phyloP scores from a whole-genome alignment of 164 flowering plant species.

The Hamamelis virginiana region DNA sequence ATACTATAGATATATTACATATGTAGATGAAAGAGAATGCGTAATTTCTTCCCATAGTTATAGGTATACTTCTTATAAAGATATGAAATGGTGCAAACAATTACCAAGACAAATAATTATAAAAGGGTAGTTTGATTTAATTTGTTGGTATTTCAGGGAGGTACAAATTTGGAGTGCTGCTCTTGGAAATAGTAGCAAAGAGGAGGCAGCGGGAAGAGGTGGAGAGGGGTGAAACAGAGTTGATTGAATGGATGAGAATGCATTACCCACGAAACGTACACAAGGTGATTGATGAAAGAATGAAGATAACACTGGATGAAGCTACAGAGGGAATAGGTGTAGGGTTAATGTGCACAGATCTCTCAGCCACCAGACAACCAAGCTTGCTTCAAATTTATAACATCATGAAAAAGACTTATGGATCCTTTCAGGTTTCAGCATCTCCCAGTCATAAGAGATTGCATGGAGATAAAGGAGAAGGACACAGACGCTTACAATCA shows the following conservation, averaged over 20 bases:
- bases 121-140: no score
- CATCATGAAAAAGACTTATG: slow-evolving; percentile 21
- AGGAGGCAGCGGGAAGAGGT: slow-evolving; percentile 32
- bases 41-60: no score
- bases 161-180: slow-evolving; percentile 44
- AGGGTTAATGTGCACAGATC: slow-evolving; percentile 52
- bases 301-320: slow-evolving; percentile 35
- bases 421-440: slow-evolving; percentile 19
- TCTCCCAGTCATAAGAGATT: slow-evolving; percentile 19
- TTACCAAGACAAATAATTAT: no score
- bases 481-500: slow-evolving; percentile 12
- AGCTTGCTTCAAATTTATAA: slow-evolving; percentile 27
- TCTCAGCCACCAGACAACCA: slow-evolving; percentile 24
- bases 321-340: slow-evolving; percentile 35
- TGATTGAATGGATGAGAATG: slow-evolving; percentile 37
- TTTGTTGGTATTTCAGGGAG: slow-evolving; percentile 24
- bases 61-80: no score
- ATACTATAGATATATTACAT: no score
- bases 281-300: slow-evolving; percentile 41
- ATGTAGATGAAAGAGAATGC: no score
- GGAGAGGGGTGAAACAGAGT: slow-evolving; percentile 31
- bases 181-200: slow-evolving; percentile 48
- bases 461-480: slow-evolving; percentile 15
- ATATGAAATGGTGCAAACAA: no score
- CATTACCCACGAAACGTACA: slow-evolving; percentile 38